Percentiles rank a stretch among this genome's conserved stretches.
These are phyloP conservation scores for Arachis stenosperma DNA, from an alignment of 306 rosid species.

Conservation along the genomic window DNA sequence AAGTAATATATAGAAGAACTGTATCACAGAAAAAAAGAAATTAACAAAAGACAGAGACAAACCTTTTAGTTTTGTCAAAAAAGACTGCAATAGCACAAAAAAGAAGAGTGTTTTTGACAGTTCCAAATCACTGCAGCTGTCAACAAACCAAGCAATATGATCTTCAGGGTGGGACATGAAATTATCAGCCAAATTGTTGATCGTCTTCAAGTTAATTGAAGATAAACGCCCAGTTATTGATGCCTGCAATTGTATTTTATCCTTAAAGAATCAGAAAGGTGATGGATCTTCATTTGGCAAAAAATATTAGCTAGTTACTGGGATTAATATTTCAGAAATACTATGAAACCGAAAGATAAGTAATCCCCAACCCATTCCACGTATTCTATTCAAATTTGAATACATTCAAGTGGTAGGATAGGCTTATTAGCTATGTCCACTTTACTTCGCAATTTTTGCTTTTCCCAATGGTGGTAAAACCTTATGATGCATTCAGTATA, in stretches of 20 bases:
- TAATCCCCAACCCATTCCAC: not conserved
- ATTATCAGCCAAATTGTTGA: constrained; percentile 66
- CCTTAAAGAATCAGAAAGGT: constrained; percentile 26
- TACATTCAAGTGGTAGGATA: constrained; percentile 13
- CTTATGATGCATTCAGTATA: constrained; percentile 11
- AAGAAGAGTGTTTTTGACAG: constrained; percentile 69
- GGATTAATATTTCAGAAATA: constrained; percentile 12
- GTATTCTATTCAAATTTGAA: constrained; percentile 15
- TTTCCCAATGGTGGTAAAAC: constrained; percentile 19
- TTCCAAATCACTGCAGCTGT: constrained; percentile 57
- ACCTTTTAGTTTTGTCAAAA: constrained; percentile 51
- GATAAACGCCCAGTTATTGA: constrained; percentile 49
- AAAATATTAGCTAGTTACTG: not conserved
- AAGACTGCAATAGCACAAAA: constrained; percentile 67
- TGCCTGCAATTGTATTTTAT: constrained; percentile 47
- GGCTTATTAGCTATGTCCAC: constrained; percentile 15
- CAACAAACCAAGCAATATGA: constrained; percentile 59
- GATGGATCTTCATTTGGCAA: constrained; percentile 19
- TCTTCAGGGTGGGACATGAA: constrained; percentile 58
- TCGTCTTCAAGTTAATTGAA: constrained; percentile 62
- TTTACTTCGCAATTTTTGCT: constrained; percentile 9
- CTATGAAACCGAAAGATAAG: constrained; percentile 15
- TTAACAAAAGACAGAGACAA: constrained; percentile 32
- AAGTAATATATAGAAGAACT: not conserved
- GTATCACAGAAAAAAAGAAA: constrained; percentile 23